Conservation (phyloP, 148 eudicot species). For the Euryodendron excelsum region DNA sequence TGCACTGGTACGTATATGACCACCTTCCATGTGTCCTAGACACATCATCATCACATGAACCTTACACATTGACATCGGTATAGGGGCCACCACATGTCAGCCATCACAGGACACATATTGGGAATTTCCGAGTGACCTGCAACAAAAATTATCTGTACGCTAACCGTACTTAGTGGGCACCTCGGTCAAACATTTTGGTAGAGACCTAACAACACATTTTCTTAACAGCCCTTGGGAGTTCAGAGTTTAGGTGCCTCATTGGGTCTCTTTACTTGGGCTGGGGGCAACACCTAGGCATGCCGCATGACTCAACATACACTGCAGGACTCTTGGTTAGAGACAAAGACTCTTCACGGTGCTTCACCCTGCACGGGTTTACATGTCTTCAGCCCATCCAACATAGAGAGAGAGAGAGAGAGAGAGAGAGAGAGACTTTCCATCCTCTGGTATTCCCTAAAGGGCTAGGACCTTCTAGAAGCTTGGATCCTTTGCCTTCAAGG, state of each 20-base stretch:
- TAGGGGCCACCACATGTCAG: not conserved
- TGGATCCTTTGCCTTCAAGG: no score
- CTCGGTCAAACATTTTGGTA: not conserved
- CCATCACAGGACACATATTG: not conserved
- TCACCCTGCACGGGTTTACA: no score
- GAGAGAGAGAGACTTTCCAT: no score
- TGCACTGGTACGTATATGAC: not conserved
- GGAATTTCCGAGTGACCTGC: not conserved
- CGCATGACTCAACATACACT: no score
- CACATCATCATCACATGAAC: not conserved
- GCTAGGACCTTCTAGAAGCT: no score
- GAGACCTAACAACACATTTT: not conserved
- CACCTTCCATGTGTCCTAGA: not conserved
- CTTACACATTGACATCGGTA: not conserved
- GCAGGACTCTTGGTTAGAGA: no score
- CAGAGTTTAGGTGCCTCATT: not conserved
- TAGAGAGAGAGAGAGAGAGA: no score
- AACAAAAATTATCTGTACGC: constrained; percentile 2
- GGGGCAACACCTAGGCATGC: no score
- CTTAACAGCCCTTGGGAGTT: not conserved
- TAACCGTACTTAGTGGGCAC: not conserved
- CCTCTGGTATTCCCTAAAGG: no score
- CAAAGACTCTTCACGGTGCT: no score
- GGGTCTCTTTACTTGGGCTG: no score
- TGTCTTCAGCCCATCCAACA: no score